Evolutionary conservation across 1,284 basidiomycete species (phyloP).

Genomic region (Tilletia caries): DNA sequence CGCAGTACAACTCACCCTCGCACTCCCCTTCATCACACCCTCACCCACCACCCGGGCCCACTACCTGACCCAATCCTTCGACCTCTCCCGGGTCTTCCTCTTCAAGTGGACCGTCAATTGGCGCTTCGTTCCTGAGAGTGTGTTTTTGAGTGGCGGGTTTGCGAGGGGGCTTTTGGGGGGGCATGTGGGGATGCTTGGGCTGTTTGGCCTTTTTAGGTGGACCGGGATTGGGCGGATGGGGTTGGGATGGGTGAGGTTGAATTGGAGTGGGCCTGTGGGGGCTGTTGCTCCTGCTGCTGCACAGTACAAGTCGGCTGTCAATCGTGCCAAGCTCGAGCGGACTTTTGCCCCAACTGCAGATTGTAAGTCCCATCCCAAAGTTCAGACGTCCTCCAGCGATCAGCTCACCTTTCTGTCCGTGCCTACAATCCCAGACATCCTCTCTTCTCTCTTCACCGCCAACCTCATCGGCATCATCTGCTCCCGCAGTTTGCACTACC

Average conservation of each 20-base stretch:
- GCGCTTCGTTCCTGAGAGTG: slow-evolving; percentile 74
- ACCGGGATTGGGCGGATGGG: slow-evolving; percentile 70
- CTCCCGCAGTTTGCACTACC: slow-evolving; percentile 94
- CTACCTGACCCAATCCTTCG: slow-evolving; percentile 77
- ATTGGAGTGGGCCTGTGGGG: slow-evolving; percentile 55
- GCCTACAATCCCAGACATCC: slow-evolving; percentile 74
- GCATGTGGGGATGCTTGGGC: slow-evolving; percentile 65
- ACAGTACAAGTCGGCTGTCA: not conserved
- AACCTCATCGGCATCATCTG: slow-evolving; percentile 89
- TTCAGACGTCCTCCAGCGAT: no score
- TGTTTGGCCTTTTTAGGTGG: slow-evolving; percentile 66
- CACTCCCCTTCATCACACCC: slow-evolving; percentile 66
- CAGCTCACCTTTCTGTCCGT: no score
- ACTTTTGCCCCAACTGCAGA: not conserved
- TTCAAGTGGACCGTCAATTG: slow-evolving; percentile 99
- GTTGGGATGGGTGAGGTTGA: slow-evolving; percentile 62
- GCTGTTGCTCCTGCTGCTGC: slow-evolving; percentile 41
- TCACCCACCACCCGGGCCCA: slow-evolving; percentile 32
- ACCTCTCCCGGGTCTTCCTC: slow-evolving; percentile 81
- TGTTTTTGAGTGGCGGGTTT: slow-evolving; percentile 68
- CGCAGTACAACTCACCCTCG: slow-evolving; percentile 64
- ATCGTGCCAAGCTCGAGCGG: not conserved
- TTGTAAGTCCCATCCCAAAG: not conserved
- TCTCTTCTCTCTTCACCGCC: slow-evolving; percentile 78
- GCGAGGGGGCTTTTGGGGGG: slow-evolving; percentile 66